These are phyloP conservation scores for Mycena rebaudengoi DNA, from an alignment of 768 basidiomycete genomes.

Conservation along the genomic window DNA sequence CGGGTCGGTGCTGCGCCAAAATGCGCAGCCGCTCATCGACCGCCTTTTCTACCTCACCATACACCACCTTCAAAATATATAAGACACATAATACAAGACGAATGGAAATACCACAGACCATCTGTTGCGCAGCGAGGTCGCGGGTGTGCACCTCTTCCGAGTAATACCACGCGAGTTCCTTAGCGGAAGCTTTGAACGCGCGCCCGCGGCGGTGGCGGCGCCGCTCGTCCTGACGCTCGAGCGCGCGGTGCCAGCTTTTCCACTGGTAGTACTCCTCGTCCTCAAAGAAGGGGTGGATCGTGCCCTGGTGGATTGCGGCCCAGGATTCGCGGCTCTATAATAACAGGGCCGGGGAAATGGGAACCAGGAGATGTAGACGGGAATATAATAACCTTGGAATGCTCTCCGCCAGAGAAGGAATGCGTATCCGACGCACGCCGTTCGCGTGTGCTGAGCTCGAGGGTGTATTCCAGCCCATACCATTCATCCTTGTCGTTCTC, in stretches of 20 bases:
- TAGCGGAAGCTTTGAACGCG: slow-evolving; percentile 42
- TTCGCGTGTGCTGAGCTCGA: slow-evolving; percentile 51
- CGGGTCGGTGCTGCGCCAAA: slow-evolving; percentile 39
- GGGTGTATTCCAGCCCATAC: slow-evolving; percentile 53
- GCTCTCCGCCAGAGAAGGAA: slow-evolving; percentile 43
- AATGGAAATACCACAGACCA: slow-evolving; percentile 23
- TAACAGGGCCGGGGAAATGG: not conserved
- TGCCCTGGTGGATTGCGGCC: slow-evolving; percentile 49
- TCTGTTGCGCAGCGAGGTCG: slow-evolving; percentile 46
- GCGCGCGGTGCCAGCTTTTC: slow-evolving; percentile 54
- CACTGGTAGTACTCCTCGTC: slow-evolving; percentile 53
- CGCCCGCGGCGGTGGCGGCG: slow-evolving; percentile 39
- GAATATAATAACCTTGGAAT: slow-evolving; percentile 55
- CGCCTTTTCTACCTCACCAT: slow-evolving; percentile 37
- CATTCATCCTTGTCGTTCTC: slow-evolving; percentile 46
- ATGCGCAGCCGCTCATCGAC: slow-evolving; percentile 39
- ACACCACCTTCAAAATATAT: slow-evolving; percentile 37
- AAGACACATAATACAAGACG: not conserved
- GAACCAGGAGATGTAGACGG: no score
- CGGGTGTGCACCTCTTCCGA: slow-evolving; percentile 45
- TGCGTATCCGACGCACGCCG: slow-evolving; percentile 41
- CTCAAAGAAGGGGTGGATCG: slow-evolving; percentile 46
- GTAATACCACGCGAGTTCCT: slow-evolving; percentile 44
- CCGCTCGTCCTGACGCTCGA: slow-evolving; percentile 48
- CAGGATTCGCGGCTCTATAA: slow-evolving; percentile 54